A percentile compares a stretch with the other conserved stretches of the same genome.
Evolutionary conservation across 2,329 filamentous ascomycete species (phyloP).

Genomic region (Neofusicoccum sp.): DNA sequence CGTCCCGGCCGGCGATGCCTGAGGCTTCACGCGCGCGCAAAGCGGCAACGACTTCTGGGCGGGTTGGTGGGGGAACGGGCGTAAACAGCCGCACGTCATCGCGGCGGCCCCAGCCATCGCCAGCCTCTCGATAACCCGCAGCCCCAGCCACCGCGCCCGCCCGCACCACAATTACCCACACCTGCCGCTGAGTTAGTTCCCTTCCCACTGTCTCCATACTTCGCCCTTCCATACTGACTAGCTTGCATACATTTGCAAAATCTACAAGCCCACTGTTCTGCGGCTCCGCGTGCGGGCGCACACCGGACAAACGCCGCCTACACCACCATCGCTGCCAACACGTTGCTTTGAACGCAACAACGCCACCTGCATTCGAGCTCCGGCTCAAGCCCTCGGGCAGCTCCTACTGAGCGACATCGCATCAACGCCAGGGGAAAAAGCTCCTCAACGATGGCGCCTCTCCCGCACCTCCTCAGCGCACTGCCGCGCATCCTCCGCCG

Average conservation of each 20-base stretch:
- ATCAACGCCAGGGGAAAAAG: not conserved
- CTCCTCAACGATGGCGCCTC: conserved; percentile 4
- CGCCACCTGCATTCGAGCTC: not conserved
- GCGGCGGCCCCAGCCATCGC: not conserved
- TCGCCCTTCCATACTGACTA: not conserved
- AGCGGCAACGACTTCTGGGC: not conserved
- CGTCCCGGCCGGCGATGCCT: too few relatives aligned
- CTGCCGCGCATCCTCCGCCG: not conserved
- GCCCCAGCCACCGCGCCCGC: not conserved
- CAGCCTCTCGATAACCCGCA: conserved; percentile 16
- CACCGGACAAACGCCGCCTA: not conserved
- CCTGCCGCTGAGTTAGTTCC: not conserved
- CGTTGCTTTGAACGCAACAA: not conserved
- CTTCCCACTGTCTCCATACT: not conserved
- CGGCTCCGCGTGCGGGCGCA: not conserved
- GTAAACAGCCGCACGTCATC: conserved; percentile 13
- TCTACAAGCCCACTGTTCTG: not conserved
- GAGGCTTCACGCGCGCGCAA: too few relatives aligned
- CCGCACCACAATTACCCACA: conserved; percentile 5
- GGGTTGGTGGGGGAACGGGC: conserved; percentile 1
- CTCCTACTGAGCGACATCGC: not conserved
- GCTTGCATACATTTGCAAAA: not conserved
- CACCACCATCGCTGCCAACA: not conserved
- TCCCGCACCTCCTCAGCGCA: conserved; percentile 1
- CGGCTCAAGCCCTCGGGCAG: conserved; percentile 1